Evolutionary conservation across 768 basidiomycete species (phyloP), one percentile per base, ranked within the genome.

Genomic region (Filobasidium wieringae): DNA sequence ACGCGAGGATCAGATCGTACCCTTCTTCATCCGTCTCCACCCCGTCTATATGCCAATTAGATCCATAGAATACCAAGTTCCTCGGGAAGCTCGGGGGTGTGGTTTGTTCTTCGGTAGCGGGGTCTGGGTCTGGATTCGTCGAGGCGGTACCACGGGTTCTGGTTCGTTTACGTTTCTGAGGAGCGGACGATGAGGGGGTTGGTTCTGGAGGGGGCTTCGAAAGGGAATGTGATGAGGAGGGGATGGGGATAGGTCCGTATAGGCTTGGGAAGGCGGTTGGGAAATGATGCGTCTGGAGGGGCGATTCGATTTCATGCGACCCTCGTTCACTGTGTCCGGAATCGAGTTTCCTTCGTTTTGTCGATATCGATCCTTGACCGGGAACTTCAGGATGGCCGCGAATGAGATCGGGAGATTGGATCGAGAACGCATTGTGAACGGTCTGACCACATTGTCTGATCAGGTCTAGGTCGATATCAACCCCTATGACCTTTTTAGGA

Each of bases 391-490:
- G 5, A 4, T 2, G 3, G 12, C 41, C 27, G 32, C 17, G 19
- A 33, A 15, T n/a, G n/a, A n/a, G n/a, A n/a, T n/a, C n/a, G 14
- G 61, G 61, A 14, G 34, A 39, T 22, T 63, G 56, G 15, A 51
- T n/a, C 5, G 57, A 59, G 19, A 49, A 58, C 12, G 57, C 54
- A 7, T 51, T 36, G 52, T 58, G 49, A 17, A 58, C 49, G n/a
- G 61, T 63, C 1, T 17, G 15, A 24, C 43, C 27, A 30, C 61
- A 63, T 8, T 34, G 47, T 7, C 36, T 36, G 64, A 87, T 85
- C 19, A 80, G 79, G 68, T 88, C 84, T 54, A 87, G 84, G 12
- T 80, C 80, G 39, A 63, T 55, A 27, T 63, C 61, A 1, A 63
- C 61, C 9, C 61, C 61, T 2, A 58, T 49, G 7, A 63, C 57